These are phyloP conservation scores for Coccomyxa sp. DNA, from an alignment of 139 green algal genomes.

Conservation along the genomic window DNA sequence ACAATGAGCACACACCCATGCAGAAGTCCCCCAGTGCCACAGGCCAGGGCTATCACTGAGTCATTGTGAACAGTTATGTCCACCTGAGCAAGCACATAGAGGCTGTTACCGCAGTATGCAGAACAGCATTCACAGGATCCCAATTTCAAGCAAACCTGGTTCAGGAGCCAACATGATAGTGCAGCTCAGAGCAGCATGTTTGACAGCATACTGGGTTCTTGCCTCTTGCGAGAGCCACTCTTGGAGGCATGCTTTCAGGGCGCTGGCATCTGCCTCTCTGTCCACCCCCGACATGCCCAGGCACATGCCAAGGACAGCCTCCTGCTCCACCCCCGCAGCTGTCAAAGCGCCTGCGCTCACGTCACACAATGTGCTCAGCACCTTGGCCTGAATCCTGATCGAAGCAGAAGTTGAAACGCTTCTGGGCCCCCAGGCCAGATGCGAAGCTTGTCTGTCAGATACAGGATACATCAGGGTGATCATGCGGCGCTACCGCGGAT, in stretches of 20 bases:
- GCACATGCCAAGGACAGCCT: neutral
- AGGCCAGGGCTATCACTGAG: neutral
- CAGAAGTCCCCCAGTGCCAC: neutral
- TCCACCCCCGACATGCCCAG: slow-evolving; percentile 1
- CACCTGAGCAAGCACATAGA: neutral
- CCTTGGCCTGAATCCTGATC: no score
- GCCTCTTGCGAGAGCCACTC: neutral
- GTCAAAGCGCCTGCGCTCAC: neutral
- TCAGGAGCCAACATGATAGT: neutral
- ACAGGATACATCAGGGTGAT: no score
- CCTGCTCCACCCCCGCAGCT: neutral
- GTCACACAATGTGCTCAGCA: no score
- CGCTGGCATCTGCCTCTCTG: neutral
- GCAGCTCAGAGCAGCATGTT: neutral
- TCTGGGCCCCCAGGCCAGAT: no score
- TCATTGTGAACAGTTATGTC: neutral
- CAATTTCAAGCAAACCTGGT: neutral
- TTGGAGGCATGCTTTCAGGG: neutral
- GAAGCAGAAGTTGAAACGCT: no score
- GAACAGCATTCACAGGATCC: neutral
- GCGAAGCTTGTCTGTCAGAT: no score
- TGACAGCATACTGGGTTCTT: neutral
- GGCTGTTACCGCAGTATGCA: neutral
- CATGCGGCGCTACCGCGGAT: neutral
- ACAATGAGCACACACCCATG: neutral